Percentiles rank a stretch among this genome's conserved stretches.
phyloP scores from a whole-genome alignment of 2,329 filamentous ascomycete genomes.

The Tolypocladium ovalisporum region DNA sequence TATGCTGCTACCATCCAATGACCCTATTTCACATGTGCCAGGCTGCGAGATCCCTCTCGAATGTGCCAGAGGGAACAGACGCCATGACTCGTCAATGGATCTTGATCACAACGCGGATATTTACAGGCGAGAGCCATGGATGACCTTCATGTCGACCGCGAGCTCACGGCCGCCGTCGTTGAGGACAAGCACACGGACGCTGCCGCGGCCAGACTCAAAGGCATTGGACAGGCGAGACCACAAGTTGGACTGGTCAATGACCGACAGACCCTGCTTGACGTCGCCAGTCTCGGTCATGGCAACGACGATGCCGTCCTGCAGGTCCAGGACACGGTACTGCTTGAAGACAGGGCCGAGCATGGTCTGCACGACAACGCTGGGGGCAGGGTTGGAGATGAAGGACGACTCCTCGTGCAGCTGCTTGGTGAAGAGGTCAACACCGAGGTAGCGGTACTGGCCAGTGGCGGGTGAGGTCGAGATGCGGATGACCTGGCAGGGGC shows the following conservation, averaged over 20 bases:
- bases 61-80: not conserved
- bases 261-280: constrained; percentile 89
- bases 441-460: constrained; percentile 98
- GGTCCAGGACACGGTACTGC: constrained; percentile 99
- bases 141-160: constrained; percentile 97
- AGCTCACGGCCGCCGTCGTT: constrained; percentile 88
- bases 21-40: constrained; percentile 12
- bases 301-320: constrained; percentile 75
- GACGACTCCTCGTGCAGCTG: constrained; percentile 98
- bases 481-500: constrained; percentile 98
- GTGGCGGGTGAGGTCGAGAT: constrained; percentile 97
- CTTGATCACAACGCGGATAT: not conserved
- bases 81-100: constrained; percentile 5
- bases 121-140: constrained; percentile 68
- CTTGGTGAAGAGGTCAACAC: constrained; percentile 99
- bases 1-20: constrained; percentile 14
- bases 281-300: constrained; percentile 99
- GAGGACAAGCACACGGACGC: constrained; percentile 90
- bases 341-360: constrained; percentile 99
- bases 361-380: constrained; percentile 96
- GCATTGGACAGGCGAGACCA: constrained; percentile 69
- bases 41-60: constrained; percentile 3
- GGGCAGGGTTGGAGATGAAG: constrained; percentile 93
- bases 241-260: constrained; percentile 91
- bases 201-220: constrained; percentile 87